Percentiles rank a stretch among this genome's conserved stretches.
These are phyloP conservation scores for Avena sativa DNA, from an alignment of 176 grass and related monocot species.

Conservation along the genomic window DNA sequence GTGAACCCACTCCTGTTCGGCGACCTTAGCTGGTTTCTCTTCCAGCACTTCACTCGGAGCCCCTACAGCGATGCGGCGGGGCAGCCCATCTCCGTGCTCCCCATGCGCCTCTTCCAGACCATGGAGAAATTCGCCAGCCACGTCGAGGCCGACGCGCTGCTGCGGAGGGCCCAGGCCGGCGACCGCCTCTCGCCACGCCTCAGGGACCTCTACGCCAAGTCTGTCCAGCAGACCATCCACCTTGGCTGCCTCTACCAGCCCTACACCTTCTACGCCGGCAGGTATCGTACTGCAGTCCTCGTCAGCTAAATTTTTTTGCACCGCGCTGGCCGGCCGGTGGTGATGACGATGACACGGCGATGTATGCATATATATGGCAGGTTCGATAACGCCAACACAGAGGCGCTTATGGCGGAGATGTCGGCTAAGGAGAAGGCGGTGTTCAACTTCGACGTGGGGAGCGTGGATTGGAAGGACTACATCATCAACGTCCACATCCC, in stretches of 20 bases:
- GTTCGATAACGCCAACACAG: slow-evolving; percentile 77
- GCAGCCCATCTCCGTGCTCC: slow-evolving; percentile 61
- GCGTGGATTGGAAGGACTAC: slow-evolving; percentile 84
- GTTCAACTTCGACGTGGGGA: slow-evolving; percentile 75
- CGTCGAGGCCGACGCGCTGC: slow-evolving; percentile 65
- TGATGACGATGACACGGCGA: neutral
- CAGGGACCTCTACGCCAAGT: slow-evolving; percentile 59
- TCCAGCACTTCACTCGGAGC: slow-evolving; percentile 66
- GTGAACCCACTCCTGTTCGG: slow-evolving; percentile 80
- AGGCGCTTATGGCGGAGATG: slow-evolving; percentile 72
- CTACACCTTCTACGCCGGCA: slow-evolving; percentile 91
- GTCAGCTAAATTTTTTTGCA: too few species aligned
- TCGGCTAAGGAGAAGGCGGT: slow-evolving; percentile 59
- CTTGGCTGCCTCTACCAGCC: slow-evolving; percentile 85
- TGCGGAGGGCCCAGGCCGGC: slow-evolving; percentile 39
- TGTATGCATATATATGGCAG: slow-evolving; percentile 23
- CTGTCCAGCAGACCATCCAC: slow-evolving; percentile 76
- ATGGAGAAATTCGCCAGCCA: slow-evolving; percentile 74
- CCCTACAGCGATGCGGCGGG: slow-evolving; percentile 68
- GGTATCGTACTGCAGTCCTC: slow-evolving; percentile 31
- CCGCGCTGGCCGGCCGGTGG: too few species aligned
- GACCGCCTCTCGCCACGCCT: slow-evolving; percentile 37
- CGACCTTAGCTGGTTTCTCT: slow-evolving; percentile 66
- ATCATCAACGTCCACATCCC: slow-evolving; percentile 88
- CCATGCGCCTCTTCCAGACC: slow-evolving; percentile 66